A percentile compares a stretch with the other conserved stretches of the same genome.
phyloP scores from a whole-genome alignment of 2,329 filamentous ascomycete genomes.

The Cladosporium austrohemisphaericum region DNA sequence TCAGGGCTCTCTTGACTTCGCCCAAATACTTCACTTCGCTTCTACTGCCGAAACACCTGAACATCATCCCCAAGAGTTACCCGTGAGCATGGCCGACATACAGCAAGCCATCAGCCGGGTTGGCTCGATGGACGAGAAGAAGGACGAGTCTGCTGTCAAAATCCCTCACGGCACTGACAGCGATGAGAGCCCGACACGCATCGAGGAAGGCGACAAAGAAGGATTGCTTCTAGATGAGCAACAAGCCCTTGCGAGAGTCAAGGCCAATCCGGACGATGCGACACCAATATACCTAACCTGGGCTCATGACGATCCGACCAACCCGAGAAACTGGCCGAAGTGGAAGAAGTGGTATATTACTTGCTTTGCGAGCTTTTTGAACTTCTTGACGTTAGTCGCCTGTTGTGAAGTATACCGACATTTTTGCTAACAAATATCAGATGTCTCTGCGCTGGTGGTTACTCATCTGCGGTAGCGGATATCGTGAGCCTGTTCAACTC shows the following conservation, averaged over 20 bases:
- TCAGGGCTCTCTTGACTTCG: no score
- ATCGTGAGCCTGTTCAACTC: conserved; percentile 43
- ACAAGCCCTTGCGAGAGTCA: conserved; percentile 19
- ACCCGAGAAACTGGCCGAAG: conserved; percentile 40
- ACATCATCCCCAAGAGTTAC: no score
- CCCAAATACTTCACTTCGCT: no score
- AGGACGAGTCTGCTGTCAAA: background rate
- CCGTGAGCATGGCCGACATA: conserved; percentile 7
- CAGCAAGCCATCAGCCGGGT: background rate
- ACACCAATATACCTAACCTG: conserved; percentile 25
- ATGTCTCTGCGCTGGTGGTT: conserved; percentile 39
- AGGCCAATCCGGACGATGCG: conserved; percentile 19
- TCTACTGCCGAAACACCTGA: no score
- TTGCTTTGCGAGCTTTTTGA: conserved; percentile 37
- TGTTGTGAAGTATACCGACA: background rate
- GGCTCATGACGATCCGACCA: conserved; percentile 28
- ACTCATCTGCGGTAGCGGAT: conserved; percentile 40
- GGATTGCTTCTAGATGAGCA: conserved; percentile 17
- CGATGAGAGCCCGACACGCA: conserved; percentile 4
- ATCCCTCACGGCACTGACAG: background rate
- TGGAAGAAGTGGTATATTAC: conserved; percentile 42
- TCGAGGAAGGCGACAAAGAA: conserved; percentile 9
- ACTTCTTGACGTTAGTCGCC: conserved; percentile 20
- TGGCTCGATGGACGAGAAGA: conserved; percentile 5
- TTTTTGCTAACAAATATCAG: background rate